Base-by-base conservation (phyloP, 1,284 basidiomycete genomes). In the Stygiomarasmius scandens region DNA sequence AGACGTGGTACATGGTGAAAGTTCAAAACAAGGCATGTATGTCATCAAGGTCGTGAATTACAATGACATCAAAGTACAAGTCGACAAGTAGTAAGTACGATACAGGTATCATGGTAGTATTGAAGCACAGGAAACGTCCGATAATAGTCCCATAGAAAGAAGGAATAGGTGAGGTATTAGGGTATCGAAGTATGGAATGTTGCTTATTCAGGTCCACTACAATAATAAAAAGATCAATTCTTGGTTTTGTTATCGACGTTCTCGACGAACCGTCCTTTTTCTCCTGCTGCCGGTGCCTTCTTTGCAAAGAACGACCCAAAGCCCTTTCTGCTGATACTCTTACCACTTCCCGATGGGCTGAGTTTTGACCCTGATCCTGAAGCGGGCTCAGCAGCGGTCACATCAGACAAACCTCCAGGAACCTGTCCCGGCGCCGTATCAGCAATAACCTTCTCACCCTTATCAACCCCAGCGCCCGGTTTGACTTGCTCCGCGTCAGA, bases 401-500 rank as follows among this genome's bases (percentile, higher is more conserved):
- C 38, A 22, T 14, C 44, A 20, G 56, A 23, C 43, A 57, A 22
- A 36, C 67, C 65, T 6, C 59, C 63, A n/a, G 55, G 53, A 29
- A 47, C 55, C 27, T 63, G 32, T 1, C 63, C 64, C 1, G 62
- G 49, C 10, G 58, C 61, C 11, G 59, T 55, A 50, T 49, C 34
- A 27, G 16, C 14, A 22, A 63, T 60, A 6, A 68, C 61, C 20
- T 75, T 70, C 60, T 79, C 80, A 14, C 71, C 77, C 4, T 66
- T 61, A 55, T 66, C 68, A 55, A 71, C 65, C 1, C 80, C 83
- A 0, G 82, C 75, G 0, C 83, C 84, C 1, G 85, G 82, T 58
- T 81, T 81, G 23, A 84, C 67, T 59, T 79, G 76, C 24, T 74
- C 68, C 22, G 70, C 69, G 57, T 84, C 78, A 27, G 67, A 62